Percentiles rank a stretch among this genome's conserved stretches.
These are phyloP conservation scores for Bolboschoenoplectus hybrid DNA, from an alignment of 202 grass and related monocot genomes.

Conservation along the genomic window DNA sequence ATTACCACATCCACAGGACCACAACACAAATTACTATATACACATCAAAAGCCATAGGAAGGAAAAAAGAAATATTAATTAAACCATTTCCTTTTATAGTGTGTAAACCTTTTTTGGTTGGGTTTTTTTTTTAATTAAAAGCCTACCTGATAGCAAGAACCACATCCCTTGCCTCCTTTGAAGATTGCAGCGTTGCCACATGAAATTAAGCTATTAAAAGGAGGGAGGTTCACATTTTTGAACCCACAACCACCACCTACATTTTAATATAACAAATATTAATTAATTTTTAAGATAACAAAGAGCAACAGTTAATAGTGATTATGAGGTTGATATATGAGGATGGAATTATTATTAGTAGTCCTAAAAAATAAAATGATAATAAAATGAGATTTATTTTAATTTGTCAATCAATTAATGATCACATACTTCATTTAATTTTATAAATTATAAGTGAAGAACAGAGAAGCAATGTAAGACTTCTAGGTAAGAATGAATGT, in stretches of 20 bases:
- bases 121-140: conserved; percentile 7
- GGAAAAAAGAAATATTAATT: not conserved
- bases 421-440: not conserved
- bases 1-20: not conserved
- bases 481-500: not conserved
- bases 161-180: conserved; percentile 76
- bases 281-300: not conserved
- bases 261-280: conserved; percentile 15
- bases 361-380: not conserved
- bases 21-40: not conserved
- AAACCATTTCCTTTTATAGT: conserved; percentile 25
- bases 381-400: too few species aligned
- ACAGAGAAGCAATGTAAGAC: not conserved
- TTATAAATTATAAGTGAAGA: not conserved
- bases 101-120: conserved; percentile 26
- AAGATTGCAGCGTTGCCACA: conserved; percentile 77
- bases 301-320: not conserved
- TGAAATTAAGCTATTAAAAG: conserved; percentile 63
- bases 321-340: not conserved
- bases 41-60: not conserved
- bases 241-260: conserved; percentile 70
- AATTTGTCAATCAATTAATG: not conserved
- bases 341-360: not conserved
- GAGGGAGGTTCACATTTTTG: conserved; percentile 72
- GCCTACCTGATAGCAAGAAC: conserved; percentile 70